Evolutionary conservation across 106 monocot genomes (phyloP).

Genomic region (Dendrobium officinale): DNA sequence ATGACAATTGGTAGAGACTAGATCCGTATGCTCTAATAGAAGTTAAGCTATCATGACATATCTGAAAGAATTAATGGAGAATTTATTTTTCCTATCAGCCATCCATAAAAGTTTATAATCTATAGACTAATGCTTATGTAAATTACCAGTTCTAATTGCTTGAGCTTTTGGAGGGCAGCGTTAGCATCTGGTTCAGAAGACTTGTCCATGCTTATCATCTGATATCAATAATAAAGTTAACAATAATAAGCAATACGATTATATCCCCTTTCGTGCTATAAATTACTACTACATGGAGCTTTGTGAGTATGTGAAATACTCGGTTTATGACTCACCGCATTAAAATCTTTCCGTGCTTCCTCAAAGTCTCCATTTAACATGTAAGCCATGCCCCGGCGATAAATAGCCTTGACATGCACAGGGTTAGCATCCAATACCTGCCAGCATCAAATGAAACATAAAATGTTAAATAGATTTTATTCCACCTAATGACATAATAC

Average conservation of each 20-base stretch:
- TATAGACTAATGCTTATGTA: neutral
- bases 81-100: neutral
- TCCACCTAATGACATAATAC: neutral
- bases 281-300: neutral
- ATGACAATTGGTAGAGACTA: too few relatives aligned
- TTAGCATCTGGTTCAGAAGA: constrained; percentile 85
- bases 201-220: constrained; percentile 94
- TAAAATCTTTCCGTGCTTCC: constrained; percentile 84
- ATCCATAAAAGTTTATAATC: neutral
- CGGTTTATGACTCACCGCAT: constrained; percentile 34
- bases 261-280: neutral
- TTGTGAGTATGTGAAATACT: neutral
- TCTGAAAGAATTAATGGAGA: too few relatives aligned
- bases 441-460: neutral
- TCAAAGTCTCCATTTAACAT: constrained; percentile 83
- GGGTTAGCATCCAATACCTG: constrained; percentile 88
- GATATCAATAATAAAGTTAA: neutral
- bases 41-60: too few relatives aligned
- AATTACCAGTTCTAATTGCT: constrained; percentile 68
- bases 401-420: constrained; percentile 69
- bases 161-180: constrained; percentile 82
- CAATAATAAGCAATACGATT: neutral
- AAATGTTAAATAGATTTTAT: neutral
- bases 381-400: constrained; percentile 83
- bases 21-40: too few relatives aligned